Conservation (phyloP, 495 filamentous ascomycete species). For the Penicillium flavigenum region DNA sequence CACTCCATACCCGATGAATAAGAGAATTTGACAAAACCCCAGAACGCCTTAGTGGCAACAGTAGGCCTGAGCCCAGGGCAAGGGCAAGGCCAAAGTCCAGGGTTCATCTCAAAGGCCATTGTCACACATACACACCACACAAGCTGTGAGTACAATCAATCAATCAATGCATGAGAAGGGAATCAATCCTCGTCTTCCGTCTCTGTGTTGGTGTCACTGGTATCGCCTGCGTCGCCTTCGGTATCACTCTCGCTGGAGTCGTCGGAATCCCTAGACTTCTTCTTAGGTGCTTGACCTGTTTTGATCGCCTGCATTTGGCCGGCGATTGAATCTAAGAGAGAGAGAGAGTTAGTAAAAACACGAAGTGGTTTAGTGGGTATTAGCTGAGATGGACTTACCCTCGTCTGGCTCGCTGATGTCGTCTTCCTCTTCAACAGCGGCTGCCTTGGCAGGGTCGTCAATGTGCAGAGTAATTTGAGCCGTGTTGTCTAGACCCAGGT, state of each 20-base stretch:
- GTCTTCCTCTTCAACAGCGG: conserved; percentile 71
- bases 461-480: conserved; percentile 83
- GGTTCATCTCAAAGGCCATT: conserved; percentile 12
- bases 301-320: conserved; percentile 94
- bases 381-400: conserved; percentile 57
- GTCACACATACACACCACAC: conserved; percentile 25
- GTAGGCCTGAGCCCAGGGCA: conserved; percentile 3
- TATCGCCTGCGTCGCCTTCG: conserved; percentile 75
- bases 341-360: conserved; percentile 30
- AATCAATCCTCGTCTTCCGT: conserved; percentile 62
- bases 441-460: conserved; percentile 86
- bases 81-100: background rate
- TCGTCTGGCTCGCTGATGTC: conserved; percentile 98
- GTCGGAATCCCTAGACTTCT: conserved; percentile 55
- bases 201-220: conserved; percentile 78
- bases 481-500: conserved; percentile 87
- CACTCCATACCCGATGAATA: conserved; percentile 20
- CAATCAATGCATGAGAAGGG: conserved; percentile 27
- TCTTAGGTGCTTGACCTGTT: conserved; percentile 57
- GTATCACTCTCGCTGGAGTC: conserved; percentile 82
- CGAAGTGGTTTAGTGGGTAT: background rate
- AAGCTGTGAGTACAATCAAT: conserved; percentile 25
- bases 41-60: conserved; percentile 1
- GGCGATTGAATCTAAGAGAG: conserved; percentile 74
- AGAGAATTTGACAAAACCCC: conserved; percentile 8